Percentiles rank a stretch among this genome's conserved stretches.
Evolutionary conservation across 495 filamentous ascomycete species (phyloP).

Genomic region (Penicillium angulare): DNA sequence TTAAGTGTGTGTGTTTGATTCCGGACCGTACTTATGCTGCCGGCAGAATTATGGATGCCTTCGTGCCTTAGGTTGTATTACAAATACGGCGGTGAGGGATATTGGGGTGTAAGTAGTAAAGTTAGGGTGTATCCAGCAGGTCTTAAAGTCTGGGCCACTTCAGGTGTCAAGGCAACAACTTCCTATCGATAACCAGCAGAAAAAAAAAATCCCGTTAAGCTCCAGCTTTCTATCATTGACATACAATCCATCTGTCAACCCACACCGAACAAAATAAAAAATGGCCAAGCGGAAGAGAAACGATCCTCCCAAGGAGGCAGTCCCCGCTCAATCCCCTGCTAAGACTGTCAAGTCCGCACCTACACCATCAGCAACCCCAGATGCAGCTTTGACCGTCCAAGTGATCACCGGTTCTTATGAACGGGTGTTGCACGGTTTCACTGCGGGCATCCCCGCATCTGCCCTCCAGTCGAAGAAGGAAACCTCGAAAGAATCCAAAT

Average conservation of each 20-base stretch:
- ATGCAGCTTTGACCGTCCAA: slow-evolving; percentile 63
- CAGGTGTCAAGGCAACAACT: slow-evolving; percentile 6
- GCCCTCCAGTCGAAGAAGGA: slow-evolving; percentile 22
- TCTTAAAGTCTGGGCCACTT: no score
- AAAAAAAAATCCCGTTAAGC: slow-evolving; percentile 23
- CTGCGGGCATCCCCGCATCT: slow-evolving; percentile 60
- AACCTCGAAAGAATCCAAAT: slow-evolving; percentile 22
- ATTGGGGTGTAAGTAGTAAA: no score
- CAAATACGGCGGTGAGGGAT: no score
- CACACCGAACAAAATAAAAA: neutral
- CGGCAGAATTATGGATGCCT: no score
- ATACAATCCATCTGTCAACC: slow-evolving; percentile 5
- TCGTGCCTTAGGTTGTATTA: no score
- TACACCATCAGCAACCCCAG: slow-evolving; percentile 21
- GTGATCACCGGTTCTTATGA: slow-evolving; percentile 95
- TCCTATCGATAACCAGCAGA: slow-evolving; percentile 25
- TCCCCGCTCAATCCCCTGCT: slow-evolving; percentile 24
- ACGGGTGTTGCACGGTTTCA: slow-evolving; percentile 86
- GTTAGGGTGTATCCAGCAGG: no score
- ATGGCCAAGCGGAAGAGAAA: slow-evolving; percentile 82
- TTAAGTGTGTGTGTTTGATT: no score
- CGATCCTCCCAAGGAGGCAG: slow-evolving; percentile 32
- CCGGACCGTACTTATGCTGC: no score
- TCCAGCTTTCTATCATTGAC: slow-evolving; percentile 14
- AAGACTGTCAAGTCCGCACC: slow-evolving; percentile 37